Base-by-base conservation (phyloP, 2,329 filamentous ascomycete genomes). In the Chaetomium globosum region DNA sequence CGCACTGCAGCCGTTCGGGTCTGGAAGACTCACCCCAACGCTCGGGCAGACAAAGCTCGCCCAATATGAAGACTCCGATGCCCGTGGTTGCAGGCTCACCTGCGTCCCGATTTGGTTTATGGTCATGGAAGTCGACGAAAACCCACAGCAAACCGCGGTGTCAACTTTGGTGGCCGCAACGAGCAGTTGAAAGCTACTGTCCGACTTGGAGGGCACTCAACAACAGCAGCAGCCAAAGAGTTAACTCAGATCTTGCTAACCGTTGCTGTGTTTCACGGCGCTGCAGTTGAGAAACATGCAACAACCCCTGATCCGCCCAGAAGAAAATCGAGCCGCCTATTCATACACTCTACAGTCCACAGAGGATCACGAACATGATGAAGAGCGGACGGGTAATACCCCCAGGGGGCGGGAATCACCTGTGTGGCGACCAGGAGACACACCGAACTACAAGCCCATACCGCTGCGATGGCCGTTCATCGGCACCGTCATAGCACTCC, bases 391-490 rank as follows among this genome's bases (percentile, higher is more conserved):
- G 16, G 63, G 68, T 64, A 48, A 66, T 63, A 19, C 46, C 8
- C 4, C 48, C 19, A 9, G 28, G 21, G 58, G 59, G n/a, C 2
- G 48, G 59, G 6, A 46, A 59, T 1, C 62, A 33, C 55, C 67
- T 4, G 55, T 57, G 2, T 67, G 67, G 67, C 59, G 52, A n/a
- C 30, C 64, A 3, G 58, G 26, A 1, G 28, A 33, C 52, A 53
- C 59, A n/a, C 71, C 73, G 1, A 70, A 74, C 67, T 76, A 77
- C 67, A 73, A 73, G 60, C 76, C 76, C 1, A 74, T 69, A 56
- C 68, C 75, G 21, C 63, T 77, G 60, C 70, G 71, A 65, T 76
- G 75, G 75, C 75, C 74, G 2, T 77, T 77, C 54, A 71, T 77
- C 54, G 46, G 61, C 1, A 23, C 39, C 36, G 63, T 73, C 55